phyloP scores from a whole-genome alignment of 2,329 filamentous ascomycete species.

The Plenodomus lindquistii region DNA sequence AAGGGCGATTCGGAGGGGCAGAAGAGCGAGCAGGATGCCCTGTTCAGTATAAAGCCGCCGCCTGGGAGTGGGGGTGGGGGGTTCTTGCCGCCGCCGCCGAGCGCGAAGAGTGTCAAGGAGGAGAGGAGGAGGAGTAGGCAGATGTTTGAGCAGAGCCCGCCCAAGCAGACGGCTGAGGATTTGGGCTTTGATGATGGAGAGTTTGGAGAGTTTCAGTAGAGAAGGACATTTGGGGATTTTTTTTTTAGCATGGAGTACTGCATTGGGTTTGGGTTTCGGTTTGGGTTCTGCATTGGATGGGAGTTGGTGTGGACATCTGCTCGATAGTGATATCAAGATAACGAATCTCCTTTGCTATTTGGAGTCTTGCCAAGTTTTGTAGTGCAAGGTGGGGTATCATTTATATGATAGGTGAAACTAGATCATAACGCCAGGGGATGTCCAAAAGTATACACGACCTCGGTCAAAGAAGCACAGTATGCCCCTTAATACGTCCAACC shows the following conservation, averaged over 20 bases:
- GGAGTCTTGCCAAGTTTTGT: neutral
- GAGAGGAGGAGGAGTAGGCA: constrained; percentile 60
- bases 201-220: constrained; percentile 76
- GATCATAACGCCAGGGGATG: constrained; percentile 8
- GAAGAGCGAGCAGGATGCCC: constrained; percentile 49
- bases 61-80: constrained; percentile 51
- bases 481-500: constrained; percentile 32
- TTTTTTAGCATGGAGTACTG: constrained; percentile 25
- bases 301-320: constrained; percentile 6
- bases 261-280: constrained; percentile 6
- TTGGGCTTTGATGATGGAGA: constrained; percentile 86
- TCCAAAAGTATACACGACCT: neutral
- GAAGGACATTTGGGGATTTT: neutral
- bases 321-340: neutral
- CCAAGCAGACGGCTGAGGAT: constrained; percentile 55
- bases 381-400: neutral
- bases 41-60: constrained; percentile 78
- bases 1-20: constrained; percentile 36
- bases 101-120: constrained; percentile 63
- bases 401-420: neutral
- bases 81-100: constrained; percentile 70
- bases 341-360: neutral
- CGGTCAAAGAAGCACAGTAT: too few relatives aligned
- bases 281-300: constrained; percentile 23
- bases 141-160: constrained; percentile 35